Base-by-base conservation (phyloP, 352 stramenopile species). In the Globisporangium nunn region DNA sequence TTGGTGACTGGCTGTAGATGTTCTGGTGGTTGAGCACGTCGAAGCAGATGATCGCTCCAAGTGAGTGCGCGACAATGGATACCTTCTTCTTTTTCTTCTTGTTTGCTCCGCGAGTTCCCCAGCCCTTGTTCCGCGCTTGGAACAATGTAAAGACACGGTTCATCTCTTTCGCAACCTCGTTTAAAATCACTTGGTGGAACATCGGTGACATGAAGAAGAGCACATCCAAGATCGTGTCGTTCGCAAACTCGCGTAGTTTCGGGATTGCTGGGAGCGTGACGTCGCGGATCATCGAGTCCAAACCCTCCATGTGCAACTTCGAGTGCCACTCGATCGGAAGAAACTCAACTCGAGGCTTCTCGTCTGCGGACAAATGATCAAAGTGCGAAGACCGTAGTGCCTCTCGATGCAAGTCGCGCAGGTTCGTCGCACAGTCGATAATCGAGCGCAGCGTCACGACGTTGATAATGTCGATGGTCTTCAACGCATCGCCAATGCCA, bases 131-230 rank as follows among this genome's bases (percentile, higher is more conserved):
- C 1, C 82, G 78, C 28, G 78, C 71, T 52, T 83, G 71, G 58
- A 95, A 96, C 50, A 92, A 52, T 18, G 50, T 43, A 43, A 91
- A 84, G 15, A 97, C 85, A 49, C 89, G 76, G 58, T 97, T 97
- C 86, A 97, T 92, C 60, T 97, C 88, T 52, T 73, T 85, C 1
- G 84, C 78, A n/a, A 97, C 88, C 67, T 97, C 84, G 48, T 96
- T 79, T 50, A 97, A 59, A 55, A 97, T 97, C 23, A 95, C 78
- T 59, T 96, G 86, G 55, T 97, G 90, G 58, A 96, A 95, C 46
- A 91, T 74, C 23, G 88, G 87, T 51, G 81, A 95, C 88, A 97
- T 96, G 68, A 97, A 97, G 58, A 95, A 95, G 6, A 97, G 71
- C 28, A 96, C 83, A 58, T 97, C 90, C 45, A 97, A 67, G 49